Percentiles rank a stretch among this genome's conserved stretches.
Evolutionary conservation across 495 filamentous ascomycete genomes (phyloP).

Genomic region (Staphylotrichum tortipilum): DNA sequence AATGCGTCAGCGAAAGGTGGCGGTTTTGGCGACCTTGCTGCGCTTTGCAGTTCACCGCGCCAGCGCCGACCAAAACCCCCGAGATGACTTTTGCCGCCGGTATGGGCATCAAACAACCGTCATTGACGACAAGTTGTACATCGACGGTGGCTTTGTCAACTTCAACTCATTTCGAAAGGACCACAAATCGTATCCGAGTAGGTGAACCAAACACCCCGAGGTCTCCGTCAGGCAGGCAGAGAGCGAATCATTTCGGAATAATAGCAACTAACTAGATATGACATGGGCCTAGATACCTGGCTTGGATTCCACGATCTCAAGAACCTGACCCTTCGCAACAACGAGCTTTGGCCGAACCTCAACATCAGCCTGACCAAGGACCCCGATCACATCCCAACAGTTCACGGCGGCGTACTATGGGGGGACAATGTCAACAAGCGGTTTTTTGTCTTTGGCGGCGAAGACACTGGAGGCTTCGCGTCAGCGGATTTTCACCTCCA

Average conservation of each 20-base stretch:
- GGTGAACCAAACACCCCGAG: background rate
- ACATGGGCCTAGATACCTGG: background rate
- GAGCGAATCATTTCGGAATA: background rate
- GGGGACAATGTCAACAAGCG: background rate
- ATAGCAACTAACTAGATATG: background rate
- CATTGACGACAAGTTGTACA: slow-evolving; percentile 1
- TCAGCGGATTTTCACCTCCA: background rate
- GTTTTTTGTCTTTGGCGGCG: background rate
- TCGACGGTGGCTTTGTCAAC: background rate
- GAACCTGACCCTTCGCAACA: background rate
- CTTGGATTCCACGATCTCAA: background rate
- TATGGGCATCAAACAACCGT: background rate
- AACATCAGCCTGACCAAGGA: background rate
- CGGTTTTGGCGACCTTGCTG: no score
- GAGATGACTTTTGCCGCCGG: background rate
- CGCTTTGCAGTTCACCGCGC: background rate
- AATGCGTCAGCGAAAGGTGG: no score
- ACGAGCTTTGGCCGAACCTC: background rate
- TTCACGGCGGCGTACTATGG: background rate
- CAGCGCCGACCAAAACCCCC: background rate
- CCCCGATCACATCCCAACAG: background rate
- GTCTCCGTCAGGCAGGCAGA: background rate
- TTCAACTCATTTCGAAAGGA: background rate
- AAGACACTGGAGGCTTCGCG: background rate
- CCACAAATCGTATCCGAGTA: background rate